These are phyloP conservation scores for Eucalyptus erythrocorys DNA, from an alignment of 345 rosid genomes.

Conservation along the genomic window DNA sequence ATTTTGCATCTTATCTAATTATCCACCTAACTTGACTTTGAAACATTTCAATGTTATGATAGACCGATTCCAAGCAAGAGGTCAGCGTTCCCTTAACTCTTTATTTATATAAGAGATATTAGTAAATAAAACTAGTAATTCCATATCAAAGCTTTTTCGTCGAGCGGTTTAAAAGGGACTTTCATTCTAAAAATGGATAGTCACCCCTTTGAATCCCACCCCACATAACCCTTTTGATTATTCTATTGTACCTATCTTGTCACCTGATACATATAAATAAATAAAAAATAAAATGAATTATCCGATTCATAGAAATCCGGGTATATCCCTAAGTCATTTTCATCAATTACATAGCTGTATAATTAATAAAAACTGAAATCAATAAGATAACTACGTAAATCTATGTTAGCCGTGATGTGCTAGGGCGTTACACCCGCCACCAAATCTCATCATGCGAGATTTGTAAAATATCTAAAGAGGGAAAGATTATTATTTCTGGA, in stretches of 20 bases:
- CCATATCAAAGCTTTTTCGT: not conserved
- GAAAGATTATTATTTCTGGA: not conserved
- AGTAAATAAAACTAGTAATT: too few species aligned
- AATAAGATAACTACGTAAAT: too few species aligned
- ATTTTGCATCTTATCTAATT: not conserved
- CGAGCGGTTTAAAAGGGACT: not conserved
- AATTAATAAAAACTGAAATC: accelerated
- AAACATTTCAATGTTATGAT: not conserved
- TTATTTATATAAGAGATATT: too few species aligned
- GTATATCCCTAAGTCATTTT: too few species aligned
- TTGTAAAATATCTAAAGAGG: not conserved
- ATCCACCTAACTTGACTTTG: not conserved
- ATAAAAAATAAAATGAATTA: too few species aligned
- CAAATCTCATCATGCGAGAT: not conserved
- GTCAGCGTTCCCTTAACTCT: not conserved
- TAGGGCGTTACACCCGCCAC: not conserved
- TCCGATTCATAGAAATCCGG: accelerated
- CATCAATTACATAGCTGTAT: accelerated
- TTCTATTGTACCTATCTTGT: too few species aligned
- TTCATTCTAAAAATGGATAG: not conserved
- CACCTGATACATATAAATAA: too few species aligned
- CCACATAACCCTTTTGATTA: too few species aligned
- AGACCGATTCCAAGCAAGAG: not conserved
- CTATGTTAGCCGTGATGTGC: accelerated
- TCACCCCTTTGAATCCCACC: not conserved